A percentile compares a stretch with the other conserved stretches of the same genome.
phyloP scores from a whole-genome alignment of 164 flowering plant genomes.

The Magnolia kwangsiensis region DNA sequence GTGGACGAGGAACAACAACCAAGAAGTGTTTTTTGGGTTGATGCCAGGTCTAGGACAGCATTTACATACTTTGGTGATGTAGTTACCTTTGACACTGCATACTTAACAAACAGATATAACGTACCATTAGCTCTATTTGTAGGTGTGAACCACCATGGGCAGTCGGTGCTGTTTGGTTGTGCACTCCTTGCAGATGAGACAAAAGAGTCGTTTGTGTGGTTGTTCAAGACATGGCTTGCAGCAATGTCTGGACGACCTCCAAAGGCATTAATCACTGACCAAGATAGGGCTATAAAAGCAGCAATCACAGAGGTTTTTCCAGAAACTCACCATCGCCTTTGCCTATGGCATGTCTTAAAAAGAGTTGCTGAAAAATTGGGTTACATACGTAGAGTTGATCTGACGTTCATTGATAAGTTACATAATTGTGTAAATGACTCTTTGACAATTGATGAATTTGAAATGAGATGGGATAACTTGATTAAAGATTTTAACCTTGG shows the following conservation, averaged over 20 bases:
- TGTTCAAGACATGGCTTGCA: constrained; percentile 70
- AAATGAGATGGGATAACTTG: constrained; percentile 6
- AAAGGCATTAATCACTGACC: constrained; percentile 74
- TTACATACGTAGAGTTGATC: constrained; percentile 46
- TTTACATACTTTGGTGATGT: constrained; percentile 42
- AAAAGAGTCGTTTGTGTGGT: constrained; percentile 71
- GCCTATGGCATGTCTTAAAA: constrained; percentile 79
- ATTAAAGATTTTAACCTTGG: not conserved
- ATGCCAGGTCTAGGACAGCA: constrained; percentile 28
- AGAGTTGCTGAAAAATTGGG: constrained; percentile 75
- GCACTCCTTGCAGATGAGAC: constrained; percentile 73
- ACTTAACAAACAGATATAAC: constrained; percentile 30
- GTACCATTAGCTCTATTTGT: constrained; percentile 41
- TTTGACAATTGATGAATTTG: constrained; percentile 9
- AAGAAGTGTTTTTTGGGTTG: constrained; percentile 40
- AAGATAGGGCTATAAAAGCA: constrained; percentile 59
- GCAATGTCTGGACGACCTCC: constrained; percentile 79
- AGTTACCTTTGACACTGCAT: constrained; percentile 41
- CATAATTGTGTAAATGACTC: constrained; percentile 46
- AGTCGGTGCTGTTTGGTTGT: constrained; percentile 73
- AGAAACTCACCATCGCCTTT: constrained; percentile 67
- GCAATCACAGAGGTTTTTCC: constrained; percentile 74
- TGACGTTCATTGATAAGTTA: constrained; percentile 65
- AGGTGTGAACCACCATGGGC: constrained; percentile 48
- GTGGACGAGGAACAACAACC: constrained; percentile 32